Base-by-base conservation (phyloP, 805 yeast genomes). In the Kuraishia ogatae region DNA sequence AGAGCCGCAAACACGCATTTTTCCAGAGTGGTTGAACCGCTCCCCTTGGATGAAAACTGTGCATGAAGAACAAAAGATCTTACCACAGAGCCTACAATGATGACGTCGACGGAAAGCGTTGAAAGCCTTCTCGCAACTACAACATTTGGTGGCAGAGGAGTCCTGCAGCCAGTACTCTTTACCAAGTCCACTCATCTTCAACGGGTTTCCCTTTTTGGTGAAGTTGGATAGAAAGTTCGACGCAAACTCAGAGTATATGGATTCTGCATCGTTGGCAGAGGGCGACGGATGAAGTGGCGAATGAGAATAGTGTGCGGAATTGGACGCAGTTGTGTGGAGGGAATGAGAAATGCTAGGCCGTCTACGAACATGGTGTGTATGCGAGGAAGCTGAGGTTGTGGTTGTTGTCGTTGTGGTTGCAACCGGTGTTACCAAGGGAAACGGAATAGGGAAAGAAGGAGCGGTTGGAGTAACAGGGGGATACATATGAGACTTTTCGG, bases 131-230 rank as follows among this genome's bases (percentile, higher is more conserved):
- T 87, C 89, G 68, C 98, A 93, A 17, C 85, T 78, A 56, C 90
- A 82, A 64, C 99, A 93, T 58, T 90, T 94, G 8, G 85, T 80
- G 0, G 96, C 96, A 57, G 90, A 88, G 48, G 93, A 88, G 71
- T 93, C 97, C 63, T 92, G 90, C 89, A 93, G 85, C 99, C 99
- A 93, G 66, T 90, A 93, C 64, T 90, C 93, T 57, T 81, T 80
- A 1, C 87, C 83, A 2, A 85, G 75, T 1, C 86, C 83, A 47
- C 46, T 13, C 43, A 35, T 35, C 17, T 35, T 35, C 26, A 29
- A 13, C 23, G 43, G 47, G 19, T 64, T 68, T 57, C 75, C 75
- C 22, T 50, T 48, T 21, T n/a, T 29, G 39, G 51, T 22, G 29
- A 54, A 26, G 48, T 54, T 54, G 21, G 50, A 54, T 7, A 54